Evolutionary conservation across 2,329 filamentous ascomycete genomes (phyloP), one percentile per base, ranked within the genome.

Genomic region (Xylaria sp.): DNA sequence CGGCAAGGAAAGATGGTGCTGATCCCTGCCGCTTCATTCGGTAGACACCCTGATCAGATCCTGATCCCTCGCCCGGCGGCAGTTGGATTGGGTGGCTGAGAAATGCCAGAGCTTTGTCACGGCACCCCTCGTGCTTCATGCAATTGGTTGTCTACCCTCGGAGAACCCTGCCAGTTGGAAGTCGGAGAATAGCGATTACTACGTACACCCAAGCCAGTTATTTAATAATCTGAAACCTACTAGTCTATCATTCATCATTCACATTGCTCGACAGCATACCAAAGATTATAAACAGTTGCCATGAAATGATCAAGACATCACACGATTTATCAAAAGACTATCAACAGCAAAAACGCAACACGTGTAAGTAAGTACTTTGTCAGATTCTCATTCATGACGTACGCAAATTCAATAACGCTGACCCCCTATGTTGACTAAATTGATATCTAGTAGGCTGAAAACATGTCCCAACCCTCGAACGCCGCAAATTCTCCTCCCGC

Each of bases 391-490:
- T 71, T 69, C 68, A 64, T 69, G 40, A 51, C 63, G 23, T 61
- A 40, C 51, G 59, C 38, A 51, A 65, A 57, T 54, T 66, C 59
- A 54, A 70, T 44, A n/a, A 65, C 53, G 66, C 68, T 68, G 42
- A 59, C 53, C 62, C 48, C 49, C 44, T 26, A 20, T 59, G 38
- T 54, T 20, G 62, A 51, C 44, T 53, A 31, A 66, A 64, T 66
- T 58, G 59, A 66, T 71, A 69, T 69, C 66, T 71, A 62, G 20
- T 56, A 65, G 36, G 26, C 38, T 40, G 38, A 61, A 62, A 38
- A n/a, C 61, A 46, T 26, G 44, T 26, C 60, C 63, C 28, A 63
- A 53, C 36, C 61, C 61, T 26, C 3, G n/a, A 71, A 71, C 67
- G 70, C 67, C 65, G 20, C 23, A 23, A 23, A 56, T 61, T 58